A percentile compares a stretch with the other conserved stretches of the same genome.
phyloP scores from a whole-genome alignment of 2,329 filamentous ascomycete genomes.

The Cadophora sp. region DNA sequence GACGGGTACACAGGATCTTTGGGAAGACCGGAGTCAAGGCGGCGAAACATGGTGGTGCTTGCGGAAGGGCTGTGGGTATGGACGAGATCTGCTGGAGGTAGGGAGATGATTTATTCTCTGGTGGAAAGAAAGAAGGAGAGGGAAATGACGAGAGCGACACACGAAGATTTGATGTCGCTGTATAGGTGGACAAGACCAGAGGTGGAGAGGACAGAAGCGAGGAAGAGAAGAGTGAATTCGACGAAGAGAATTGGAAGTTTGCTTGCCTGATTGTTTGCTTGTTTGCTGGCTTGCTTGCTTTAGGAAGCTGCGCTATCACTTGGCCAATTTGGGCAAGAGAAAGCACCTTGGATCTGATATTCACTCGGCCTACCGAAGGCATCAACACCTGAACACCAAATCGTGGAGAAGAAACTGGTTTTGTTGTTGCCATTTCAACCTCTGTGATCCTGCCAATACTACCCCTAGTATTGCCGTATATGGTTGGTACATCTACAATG shows the following conservation, averaged over 20 bases:
- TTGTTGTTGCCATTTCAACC: too few species aligned
- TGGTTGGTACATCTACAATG: background rate
- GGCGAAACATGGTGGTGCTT: conserved; percentile 72
- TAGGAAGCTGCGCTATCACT: background rate
- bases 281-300: conserved; percentile 17
- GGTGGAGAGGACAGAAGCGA: background rate
- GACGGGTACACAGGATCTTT: conserved; percentile 69
- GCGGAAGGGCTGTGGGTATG: background rate
- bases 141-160: too few species aligned
- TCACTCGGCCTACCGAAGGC: background rate
- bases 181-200: background rate
- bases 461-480: background rate
- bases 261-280: background rate
- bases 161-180: background rate
- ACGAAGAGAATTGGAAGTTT: background rate
- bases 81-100: background rate
- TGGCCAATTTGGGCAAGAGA: background rate
- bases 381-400: too few species aligned
- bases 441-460: background rate
- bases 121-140: background rate
- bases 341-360: background rate
- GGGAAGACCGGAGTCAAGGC: conserved; percentile 72
- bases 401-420: too few species aligned
- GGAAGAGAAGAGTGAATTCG: background rate
- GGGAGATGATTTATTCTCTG: too few species aligned